phyloP scores from a whole-genome alignment of 73 alveolate genomes.

The Uronychia setigera region DNA sequence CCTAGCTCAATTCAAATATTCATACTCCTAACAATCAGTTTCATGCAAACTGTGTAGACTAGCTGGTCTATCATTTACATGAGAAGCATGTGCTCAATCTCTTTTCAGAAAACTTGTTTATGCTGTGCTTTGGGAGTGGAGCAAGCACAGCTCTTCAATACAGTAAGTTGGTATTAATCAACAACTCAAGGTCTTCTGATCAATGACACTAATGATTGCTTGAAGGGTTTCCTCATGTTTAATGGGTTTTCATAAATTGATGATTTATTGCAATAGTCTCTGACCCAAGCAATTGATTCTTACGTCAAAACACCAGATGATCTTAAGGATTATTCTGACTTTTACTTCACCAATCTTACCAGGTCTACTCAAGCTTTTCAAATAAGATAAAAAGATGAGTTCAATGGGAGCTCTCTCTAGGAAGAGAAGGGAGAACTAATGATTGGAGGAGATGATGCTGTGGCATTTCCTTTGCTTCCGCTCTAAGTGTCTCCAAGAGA shows the following conservation, averaged over 20 bases:
- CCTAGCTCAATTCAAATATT: conserved; percentile 6
- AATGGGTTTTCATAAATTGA: conserved; percentile 37
- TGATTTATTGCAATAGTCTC: conserved; percentile 25
- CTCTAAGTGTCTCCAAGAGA: too few species aligned
- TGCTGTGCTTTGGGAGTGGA: conserved; percentile 54
- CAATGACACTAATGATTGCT: conserved; percentile 40
- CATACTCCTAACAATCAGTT: conserved; percentile 22
- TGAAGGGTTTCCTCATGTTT: conserved; percentile 30
- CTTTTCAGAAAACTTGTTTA: conserved; percentile 15
- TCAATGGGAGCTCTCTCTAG: too few species aligned
- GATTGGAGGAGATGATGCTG: neutral
- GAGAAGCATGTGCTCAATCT: conserved; percentile 20
- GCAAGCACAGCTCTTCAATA: conserved; percentile 33
- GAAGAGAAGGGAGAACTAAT: too few species aligned
- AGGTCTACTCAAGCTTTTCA: too few species aligned
- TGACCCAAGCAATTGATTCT: conserved; percentile 15
- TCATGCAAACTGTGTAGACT: conserved; percentile 31
- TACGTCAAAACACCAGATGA: conserved; percentile 26
- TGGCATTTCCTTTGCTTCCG: too few species aligned
- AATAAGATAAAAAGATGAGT: too few species aligned
- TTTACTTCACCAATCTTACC: conserved; percentile 23
- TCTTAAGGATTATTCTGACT: conserved; percentile 11
- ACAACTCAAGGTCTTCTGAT: conserved; percentile 16
- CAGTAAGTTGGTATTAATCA: neutral
- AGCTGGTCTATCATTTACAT: conserved; percentile 28